A percentile compares a stretch with the other conserved stretches of the same genome.
Conservation (phyloP, 768 basidiomycete genomes). For the Sarcodon sp. region DNA sequence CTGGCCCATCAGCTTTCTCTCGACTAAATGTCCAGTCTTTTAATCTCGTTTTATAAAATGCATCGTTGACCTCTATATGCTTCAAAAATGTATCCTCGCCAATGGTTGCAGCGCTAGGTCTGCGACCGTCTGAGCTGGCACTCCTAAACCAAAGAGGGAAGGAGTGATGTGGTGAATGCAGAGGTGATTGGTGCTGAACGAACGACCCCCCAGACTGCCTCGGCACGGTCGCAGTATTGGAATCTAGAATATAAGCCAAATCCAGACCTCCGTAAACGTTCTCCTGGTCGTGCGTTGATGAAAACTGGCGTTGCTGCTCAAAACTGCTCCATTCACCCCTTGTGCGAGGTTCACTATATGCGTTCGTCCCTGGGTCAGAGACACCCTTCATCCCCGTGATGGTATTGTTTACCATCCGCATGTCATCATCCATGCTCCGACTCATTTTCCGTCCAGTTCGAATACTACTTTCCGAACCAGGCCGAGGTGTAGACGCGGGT, state of each 20-base stretch:
- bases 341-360: conserved; percentile 30
- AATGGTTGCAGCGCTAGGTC: conserved; percentile 17
- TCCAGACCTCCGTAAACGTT: conserved; percentile 29
- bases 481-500: conserved; percentile 19
- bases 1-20: conserved; percentile 29
- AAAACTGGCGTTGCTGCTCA: conserved; percentile 22
- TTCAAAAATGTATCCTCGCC: conserved; percentile 27
- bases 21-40: conserved; percentile 46
- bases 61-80: conserved; percentile 24
- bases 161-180: not conserved
- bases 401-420: conserved; percentile 2
- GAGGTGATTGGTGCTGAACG: not conserved
- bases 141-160: not conserved
- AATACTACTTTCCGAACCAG: conserved; percentile 42
- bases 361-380: conserved; percentile 17
- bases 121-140: conserved; percentile 17
- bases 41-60: conserved; percentile 27
- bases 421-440: conserved; percentile 43
- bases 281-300: conserved; percentile 6
- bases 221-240: conserved; percentile 13
- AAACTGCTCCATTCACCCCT: conserved; percentile 40
- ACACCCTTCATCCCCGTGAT: not conserved
- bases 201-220: conserved; percentile 12
- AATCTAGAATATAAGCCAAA: conserved; percentile 27
- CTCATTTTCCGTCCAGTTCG: conserved; percentile 37